Conservation (phyloP, 78 protist genomes). For the Dictyostelium firmibasis region DNA sequence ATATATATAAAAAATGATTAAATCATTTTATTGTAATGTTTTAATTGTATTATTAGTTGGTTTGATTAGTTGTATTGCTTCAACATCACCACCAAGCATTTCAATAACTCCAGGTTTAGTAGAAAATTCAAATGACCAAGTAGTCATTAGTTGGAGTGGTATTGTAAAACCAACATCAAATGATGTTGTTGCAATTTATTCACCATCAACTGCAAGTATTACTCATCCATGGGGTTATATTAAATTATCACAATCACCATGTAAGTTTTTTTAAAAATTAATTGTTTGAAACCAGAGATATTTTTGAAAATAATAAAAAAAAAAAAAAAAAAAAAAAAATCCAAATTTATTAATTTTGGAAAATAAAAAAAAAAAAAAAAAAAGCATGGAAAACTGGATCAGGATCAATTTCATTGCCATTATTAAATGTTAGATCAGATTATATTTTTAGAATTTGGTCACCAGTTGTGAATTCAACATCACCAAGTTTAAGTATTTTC, state of each 20-base stretch:
- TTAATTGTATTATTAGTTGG: background rate
- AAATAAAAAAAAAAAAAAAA: background rate
- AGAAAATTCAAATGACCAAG: background rate
- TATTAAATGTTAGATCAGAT: slow-evolving; percentile 53
- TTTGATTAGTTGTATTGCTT: background rate
- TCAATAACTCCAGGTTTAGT: background rate
- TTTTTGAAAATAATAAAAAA: background rate
- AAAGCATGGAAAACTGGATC: slow-evolving; percentile 50
- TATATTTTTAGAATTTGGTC: slow-evolving; percentile 62
- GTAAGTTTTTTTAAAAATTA: slow-evolving; percentile 30
- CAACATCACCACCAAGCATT: background rate
- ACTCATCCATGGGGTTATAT: slow-evolving; percentile 47
- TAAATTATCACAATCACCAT: background rate
- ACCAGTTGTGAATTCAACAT: slow-evolving; percentile 6
- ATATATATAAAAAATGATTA: background rate
- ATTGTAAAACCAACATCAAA: background rate
- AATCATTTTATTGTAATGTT: background rate
- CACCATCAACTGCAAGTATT: slow-evolving; percentile 36
- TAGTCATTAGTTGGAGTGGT: slow-evolving; percentile 47
- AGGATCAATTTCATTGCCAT: slow-evolving; percentile 32
- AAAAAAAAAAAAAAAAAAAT: background rate
- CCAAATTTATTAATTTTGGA: background rate
- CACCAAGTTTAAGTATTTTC: background rate
- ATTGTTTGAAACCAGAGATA: background rate
- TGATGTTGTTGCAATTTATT: slow-evolving; percentile 66